Percentiles rank a stretch among this genome's conserved stretches.
Conservation (phyloP, 352 stramenopile species). For the Globisporangium cystogenes region DNA sequence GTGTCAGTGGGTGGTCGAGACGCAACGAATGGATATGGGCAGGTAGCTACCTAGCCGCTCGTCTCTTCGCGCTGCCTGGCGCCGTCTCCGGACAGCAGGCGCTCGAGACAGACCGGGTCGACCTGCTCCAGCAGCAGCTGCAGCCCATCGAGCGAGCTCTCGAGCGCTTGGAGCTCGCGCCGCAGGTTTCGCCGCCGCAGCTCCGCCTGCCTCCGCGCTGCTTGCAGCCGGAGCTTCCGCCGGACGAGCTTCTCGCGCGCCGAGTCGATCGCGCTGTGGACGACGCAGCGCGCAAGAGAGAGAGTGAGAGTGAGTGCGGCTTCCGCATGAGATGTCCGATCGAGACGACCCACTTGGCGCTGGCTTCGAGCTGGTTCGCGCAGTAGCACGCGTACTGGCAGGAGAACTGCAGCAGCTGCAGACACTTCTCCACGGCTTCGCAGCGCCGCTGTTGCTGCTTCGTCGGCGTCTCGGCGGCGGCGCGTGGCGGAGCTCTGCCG, state of each 20-base stretch:
- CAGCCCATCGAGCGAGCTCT: conserved; percentile 31
- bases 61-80: too few relatives aligned
- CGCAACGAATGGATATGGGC: background rate
- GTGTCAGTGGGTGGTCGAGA: background rate
- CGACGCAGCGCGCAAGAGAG: too few relatives aligned
- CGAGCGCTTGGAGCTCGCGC: conserved; percentile 28
- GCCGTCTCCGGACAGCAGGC: background rate
- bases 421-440: conserved; percentile 15
- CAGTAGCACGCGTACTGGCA: conserved; percentile 62
- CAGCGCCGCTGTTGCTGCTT: background rate
- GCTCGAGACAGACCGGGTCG: conserved; percentile 21
- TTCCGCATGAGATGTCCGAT: background rate
- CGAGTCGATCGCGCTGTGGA: conserved; percentile 6
- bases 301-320: background rate
- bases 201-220: background rate
- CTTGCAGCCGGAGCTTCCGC: conserved; percentile 9
- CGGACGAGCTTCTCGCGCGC: conserved; percentile 3
- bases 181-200: conserved; percentile 20
- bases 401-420: conserved; percentile 48
- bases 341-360: conserved; percentile 20
- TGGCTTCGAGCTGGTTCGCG: conserved; percentile 22
- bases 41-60: too few relatives aligned
- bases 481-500: conserved; percentile 1
- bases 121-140: conserved; percentile 34
- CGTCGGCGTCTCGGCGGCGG: background rate